These are phyloP conservation scores for Hydnum rufescens DNA, from an alignment of 768 basidiomycete species.

Conservation along the genomic window DNA sequence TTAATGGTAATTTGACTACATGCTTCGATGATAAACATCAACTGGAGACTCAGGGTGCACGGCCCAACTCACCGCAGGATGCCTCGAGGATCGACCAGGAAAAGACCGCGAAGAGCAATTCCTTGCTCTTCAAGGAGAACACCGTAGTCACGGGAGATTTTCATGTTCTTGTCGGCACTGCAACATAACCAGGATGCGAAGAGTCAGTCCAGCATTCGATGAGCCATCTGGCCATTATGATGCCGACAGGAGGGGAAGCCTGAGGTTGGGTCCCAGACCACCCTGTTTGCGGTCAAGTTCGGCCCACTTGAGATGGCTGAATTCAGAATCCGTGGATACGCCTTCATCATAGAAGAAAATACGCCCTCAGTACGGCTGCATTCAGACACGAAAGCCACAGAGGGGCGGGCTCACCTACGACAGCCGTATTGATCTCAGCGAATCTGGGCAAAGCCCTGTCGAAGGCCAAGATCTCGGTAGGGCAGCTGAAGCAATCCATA, in stretches of 20 bases:
- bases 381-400: not conserved
- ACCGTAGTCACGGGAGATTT: conserved; percentile 42
- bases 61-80: conserved; percentile 31
- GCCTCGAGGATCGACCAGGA: conserved; percentile 75
- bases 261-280: conserved; percentile 75
- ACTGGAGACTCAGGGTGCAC: conserved; percentile 3
- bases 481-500: conserved; percentile 26
- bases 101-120: conserved; percentile 69
- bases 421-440: conserved; percentile 46
- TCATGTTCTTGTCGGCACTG: conserved; percentile 17
- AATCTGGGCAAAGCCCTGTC: conserved; percentile 70
- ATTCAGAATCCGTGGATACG: conserved; percentile 80
- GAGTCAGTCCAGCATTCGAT: conserved; percentile 48
- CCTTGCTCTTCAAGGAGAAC: conserved; percentile 79
- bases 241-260: conserved; percentile 44
- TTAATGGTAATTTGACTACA: conserved; percentile 68
- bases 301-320: conserved; percentile 75
- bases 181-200: not conserved
- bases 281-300: conserved; percentile 65
- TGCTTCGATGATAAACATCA: not conserved
- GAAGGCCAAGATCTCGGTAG: conserved; percentile 92
- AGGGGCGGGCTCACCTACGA: conserved; percentile 40
- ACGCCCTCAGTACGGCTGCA: not conserved
- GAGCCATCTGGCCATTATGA: conserved; percentile 36
- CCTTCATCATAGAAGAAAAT: conserved; percentile 18